Percentiles rank a stretch among this genome's conserved stretches.
These are phyloP conservation scores for Phialophora tarda DNA, from an alignment of 2,329 filamentous ascomycete genomes.

Conservation along the genomic window DNA sequence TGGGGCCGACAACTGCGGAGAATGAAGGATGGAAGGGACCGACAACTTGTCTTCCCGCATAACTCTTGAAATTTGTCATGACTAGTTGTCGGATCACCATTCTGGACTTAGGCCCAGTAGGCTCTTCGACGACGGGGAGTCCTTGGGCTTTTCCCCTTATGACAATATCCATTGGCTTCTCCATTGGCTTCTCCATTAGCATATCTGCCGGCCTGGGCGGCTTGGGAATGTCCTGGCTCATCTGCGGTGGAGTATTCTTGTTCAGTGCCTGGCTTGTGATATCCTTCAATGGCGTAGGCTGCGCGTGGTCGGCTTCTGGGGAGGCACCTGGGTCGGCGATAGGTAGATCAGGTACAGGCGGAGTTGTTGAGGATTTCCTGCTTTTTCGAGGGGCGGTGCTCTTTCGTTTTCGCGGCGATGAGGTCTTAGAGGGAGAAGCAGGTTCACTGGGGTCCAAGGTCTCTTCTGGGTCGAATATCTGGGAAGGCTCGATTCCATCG, in stretches of 20 bases:
- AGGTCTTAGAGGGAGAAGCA: slow-evolving; percentile 58
- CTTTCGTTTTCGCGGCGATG: slow-evolving; percentile 71
- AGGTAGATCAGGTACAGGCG: slow-evolving; percentile 47
- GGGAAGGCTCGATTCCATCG: slow-evolving; percentile 64
- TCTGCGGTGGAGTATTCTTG: slow-evolving; percentile 57
- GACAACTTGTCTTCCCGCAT: slow-evolving; percentile 91
- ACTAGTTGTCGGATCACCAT: slow-evolving; percentile 93
- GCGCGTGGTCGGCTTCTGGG: slow-evolving; percentile 60
- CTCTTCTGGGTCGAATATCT: slow-evolving; percentile 64
- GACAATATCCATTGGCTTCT: slow-evolving; percentile 92
- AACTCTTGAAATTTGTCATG: slow-evolving; percentile 98
- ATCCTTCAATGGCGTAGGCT: slow-evolving; percentile 70
- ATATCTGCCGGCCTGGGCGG: slow-evolving; percentile 78
- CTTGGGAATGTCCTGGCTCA: slow-evolving; percentile 61
- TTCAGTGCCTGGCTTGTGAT: slow-evolving; percentile 73
- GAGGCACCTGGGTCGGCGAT: slow-evolving; percentile 61
- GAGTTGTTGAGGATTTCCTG: slow-evolving; percentile 45
- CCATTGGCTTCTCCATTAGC: slow-evolving; percentile 85
- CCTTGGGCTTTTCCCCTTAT: slow-evolving; percentile 74
- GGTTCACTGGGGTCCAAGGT: slow-evolving; percentile 55
- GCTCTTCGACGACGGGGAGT: slow-evolving; percentile 70
- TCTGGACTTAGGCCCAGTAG: slow-evolving; percentile 77
- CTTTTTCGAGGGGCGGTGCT: slow-evolving; percentile 56
- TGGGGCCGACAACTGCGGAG: slow-evolving; percentile 95
- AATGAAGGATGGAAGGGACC: slow-evolving; percentile 97